Conservation (phyloP, 176 grass and related monocot species). For the Pontederia crassipes region DNA sequence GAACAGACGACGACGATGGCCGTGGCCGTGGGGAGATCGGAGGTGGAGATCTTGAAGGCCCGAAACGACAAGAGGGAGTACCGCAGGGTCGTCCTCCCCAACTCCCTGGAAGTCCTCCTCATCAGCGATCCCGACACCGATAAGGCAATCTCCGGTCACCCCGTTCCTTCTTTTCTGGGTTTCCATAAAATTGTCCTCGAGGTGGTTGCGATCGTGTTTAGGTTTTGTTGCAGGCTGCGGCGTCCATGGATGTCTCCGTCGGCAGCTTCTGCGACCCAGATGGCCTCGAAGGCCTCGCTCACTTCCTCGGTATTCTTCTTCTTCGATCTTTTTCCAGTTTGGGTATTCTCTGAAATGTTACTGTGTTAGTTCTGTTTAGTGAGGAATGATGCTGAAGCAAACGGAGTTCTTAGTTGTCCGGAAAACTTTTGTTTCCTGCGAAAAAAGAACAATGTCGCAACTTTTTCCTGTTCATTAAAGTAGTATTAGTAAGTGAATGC, state of each 20-base stretch:
- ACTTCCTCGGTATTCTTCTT: slow-evolving; percentile 64
- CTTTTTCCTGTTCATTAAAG: no score
- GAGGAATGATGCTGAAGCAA: no score
- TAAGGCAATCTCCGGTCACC: slow-evolving; percentile 28
- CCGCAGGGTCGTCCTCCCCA: not conserved
- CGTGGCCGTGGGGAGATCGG: not conserved
- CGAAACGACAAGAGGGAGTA: not conserved
- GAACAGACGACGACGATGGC: no score
- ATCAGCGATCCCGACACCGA: slow-evolving; percentile 96
- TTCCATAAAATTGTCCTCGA: slow-evolving; percentile 5
- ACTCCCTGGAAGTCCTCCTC: slow-evolving; percentile 42
- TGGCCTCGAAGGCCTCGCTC: slow-evolving; percentile 74
- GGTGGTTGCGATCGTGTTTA: not conserved
- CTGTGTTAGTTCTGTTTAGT: not conserved
- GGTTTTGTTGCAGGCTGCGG: slow-evolving; percentile 51
- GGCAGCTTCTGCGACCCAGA: slow-evolving; percentile 84
- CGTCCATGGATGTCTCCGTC: slow-evolving; percentile 80
- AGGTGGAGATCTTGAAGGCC: not conserved
- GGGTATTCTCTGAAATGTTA: not conserved
- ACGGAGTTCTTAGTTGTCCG: no score
- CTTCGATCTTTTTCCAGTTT: not conserved
- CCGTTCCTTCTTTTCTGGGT: not conserved
- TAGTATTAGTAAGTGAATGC: no score
- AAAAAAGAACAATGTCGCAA: no score
- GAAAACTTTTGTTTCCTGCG: no score